Evolutionary conservation across 2,329 filamentous ascomycete genomes (phyloP).

Genomic region (Ophiostoma ips): DNA sequence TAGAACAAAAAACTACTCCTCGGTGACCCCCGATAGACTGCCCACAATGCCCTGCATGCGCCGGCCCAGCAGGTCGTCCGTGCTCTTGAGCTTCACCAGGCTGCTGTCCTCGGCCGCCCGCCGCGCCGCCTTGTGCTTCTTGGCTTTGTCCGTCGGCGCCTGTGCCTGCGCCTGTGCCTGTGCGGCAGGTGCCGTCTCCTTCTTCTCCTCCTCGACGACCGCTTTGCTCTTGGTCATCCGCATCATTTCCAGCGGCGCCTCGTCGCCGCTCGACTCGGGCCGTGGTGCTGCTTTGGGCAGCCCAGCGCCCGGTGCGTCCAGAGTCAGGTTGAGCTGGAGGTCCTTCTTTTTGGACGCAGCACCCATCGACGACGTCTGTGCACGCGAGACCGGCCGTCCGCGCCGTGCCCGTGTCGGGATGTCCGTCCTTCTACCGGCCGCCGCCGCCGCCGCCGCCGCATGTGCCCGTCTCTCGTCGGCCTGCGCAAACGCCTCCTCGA

Average conservation of each 20-base stretch:
- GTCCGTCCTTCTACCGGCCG: neutral
- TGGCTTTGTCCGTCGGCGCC: conserved; percentile 7
- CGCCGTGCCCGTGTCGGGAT: neutral
- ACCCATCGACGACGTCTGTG: too few relatives aligned
- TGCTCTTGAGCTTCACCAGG: conserved; percentile 41
- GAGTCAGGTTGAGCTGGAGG: too few relatives aligned
- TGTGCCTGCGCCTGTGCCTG: neutral
- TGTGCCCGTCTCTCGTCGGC: conserved; percentile 22
- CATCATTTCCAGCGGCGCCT: conserved; percentile 69
- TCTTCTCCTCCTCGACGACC: conserved; percentile 15
- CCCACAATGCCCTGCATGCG: conserved; percentile 45
- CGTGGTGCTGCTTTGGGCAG: too few relatives aligned
- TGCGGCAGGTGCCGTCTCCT: conserved; percentile 15
- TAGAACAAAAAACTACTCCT: conserved; percentile 19
- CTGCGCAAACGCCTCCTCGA: conserved; percentile 56
- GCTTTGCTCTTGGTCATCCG: conserved; percentile 33
- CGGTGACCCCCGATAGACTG: conserved; percentile 34
- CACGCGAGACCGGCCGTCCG: too few relatives aligned
- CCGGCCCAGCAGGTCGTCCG: conserved; percentile 41
- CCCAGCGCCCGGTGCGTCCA: neutral
- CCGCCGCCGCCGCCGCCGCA: neutral
- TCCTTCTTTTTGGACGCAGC: too few relatives aligned
- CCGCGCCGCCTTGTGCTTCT: conserved; percentile 12
- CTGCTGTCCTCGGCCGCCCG: conserved; percentile 23
- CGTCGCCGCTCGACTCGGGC: conserved; percentile 58